Conservation (phyloP, 2,329 filamentous ascomycete species). For the Hymenoscyphus repandus region DNA sequence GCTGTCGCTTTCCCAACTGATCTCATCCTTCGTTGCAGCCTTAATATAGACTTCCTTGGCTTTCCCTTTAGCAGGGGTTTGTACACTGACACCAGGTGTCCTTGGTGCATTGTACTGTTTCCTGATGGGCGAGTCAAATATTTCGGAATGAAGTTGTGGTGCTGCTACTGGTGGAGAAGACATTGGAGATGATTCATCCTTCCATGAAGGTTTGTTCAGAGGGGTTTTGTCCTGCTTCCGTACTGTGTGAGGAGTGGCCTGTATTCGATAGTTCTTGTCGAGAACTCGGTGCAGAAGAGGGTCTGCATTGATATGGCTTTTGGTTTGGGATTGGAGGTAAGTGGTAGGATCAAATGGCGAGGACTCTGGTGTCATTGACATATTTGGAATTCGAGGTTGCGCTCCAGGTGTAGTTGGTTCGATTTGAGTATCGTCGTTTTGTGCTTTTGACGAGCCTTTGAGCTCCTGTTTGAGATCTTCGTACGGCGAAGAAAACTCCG, state of each 20-base stretch:
- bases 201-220: constrained; percentile 29
- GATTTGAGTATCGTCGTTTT: constrained; percentile 37
- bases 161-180: constrained; percentile 75
- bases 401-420: constrained; percentile 31
- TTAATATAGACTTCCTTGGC: constrained; percentile 46
- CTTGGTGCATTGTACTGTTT: constrained; percentile 44
- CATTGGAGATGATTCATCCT: constrained; percentile 35
- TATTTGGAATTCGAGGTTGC: constrained; percentile 49
- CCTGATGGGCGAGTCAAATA: constrained; percentile 72
- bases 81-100: constrained; percentile 80
- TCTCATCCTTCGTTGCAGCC: constrained; percentile 43
- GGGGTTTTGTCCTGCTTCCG: constrained; percentile 35
- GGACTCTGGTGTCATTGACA: constrained; percentile 59
- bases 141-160: constrained; percentile 77
- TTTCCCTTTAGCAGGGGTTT: constrained; percentile 60
- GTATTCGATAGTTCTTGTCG: constrained; percentile 91
- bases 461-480: constrained; percentile 67
- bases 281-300: constrained; percentile 85
- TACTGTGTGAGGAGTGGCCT: constrained; percentile 76
- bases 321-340: constrained; percentile 35
- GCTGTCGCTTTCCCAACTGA: constrained; percentile 66
- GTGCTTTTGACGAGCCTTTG: constrained; percentile 34
- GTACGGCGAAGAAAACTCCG: constrained; percentile 70
- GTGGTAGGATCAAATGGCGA: constrained; percentile 48
- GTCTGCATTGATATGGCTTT: constrained; percentile 48